Base-by-base conservation (phyloP, 2,329 filamentous ascomycete species). In the Phialophora chinensis region DNA sequence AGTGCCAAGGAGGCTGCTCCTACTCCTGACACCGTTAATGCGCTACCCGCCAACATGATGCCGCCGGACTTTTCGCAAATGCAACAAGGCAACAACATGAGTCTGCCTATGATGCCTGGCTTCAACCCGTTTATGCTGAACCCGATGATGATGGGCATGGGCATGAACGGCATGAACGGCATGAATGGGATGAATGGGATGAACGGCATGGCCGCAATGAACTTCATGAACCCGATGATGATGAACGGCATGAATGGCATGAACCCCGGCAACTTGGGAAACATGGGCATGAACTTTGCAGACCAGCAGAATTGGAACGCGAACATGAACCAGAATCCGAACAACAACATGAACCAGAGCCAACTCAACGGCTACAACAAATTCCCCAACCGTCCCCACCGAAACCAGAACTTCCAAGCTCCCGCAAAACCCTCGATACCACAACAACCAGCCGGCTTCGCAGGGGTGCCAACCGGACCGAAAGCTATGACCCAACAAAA, bases 91-190 rank as follows among this genome's bases (percentile, higher is more conserved):
- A 70, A 68, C 62, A 63, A 58, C 31, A 71, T 71, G 69, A 68
- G 63, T 55, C 58, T 71, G 55, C 68, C 71, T 14, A 67, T 72
- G 65, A 71, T 70, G 71, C 62, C 66, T 17, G 63, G 60, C 25
- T 74, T 70, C 63, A 68, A 72, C 50, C 66, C 67, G 5, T 66
- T 68, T 47, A 80, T 81, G 77, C 80, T 81, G 78, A 79, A 81
- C 72, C 77, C 77, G 60, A 85, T 85, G 79, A 84, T 84, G 79
- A 82, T 81, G 59, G 59, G 53, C 27, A 69, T 69, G 62, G 62
- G 59, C 12, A 67, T 68, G 33, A n/a, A n/a, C n/a, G n/a, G n/a
- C n/a, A n/a, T n/a, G n/a, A 82, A 82, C 29, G 33, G 33, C 33
- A 35, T 35, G 33, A 31, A 31, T 2, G 76, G 78, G 79, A 74